These are phyloP conservation scores for Talinum fruticosum DNA, from an alignment of 148 eudicot genomes.

Conservation along the genomic window DNA sequence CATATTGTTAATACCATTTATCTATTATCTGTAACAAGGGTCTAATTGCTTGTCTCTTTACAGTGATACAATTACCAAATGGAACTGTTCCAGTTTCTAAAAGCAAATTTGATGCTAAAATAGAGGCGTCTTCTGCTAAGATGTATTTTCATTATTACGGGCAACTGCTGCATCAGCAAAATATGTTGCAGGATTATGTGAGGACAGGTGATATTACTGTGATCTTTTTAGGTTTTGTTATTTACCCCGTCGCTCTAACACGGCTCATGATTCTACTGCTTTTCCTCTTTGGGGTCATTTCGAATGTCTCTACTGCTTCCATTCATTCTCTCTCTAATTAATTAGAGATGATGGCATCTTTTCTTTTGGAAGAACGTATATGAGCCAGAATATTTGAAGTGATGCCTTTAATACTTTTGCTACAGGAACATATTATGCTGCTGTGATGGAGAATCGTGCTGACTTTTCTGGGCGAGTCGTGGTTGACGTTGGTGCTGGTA, in stretches of 20 bases:
- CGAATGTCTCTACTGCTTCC: not conserved
- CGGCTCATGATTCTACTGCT: no score
- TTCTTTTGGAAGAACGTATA: not conserved
- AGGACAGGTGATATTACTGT: constrained; percentile 72
- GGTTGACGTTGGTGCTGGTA: constrained; percentile 99
- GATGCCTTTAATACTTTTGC: constrained; percentile 5
- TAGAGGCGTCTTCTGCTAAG: constrained; percentile 90
- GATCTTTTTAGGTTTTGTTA: constrained; percentile 9
- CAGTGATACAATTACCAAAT: constrained; percentile 59
- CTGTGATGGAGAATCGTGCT: constrained; percentile 84
- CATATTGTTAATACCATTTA: not conserved
- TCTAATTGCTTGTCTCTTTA: constrained; percentile 26
- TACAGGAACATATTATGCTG: constrained; percentile 93
- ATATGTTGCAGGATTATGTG: constrained; percentile 98
- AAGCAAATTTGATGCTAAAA: constrained; percentile 90
- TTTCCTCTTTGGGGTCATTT: not conserved
- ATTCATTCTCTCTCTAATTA: not conserved
- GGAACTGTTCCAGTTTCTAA: constrained; percentile 47
- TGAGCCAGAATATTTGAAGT: not conserved
- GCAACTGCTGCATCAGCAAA: constrained; percentile 93
- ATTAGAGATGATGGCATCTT: not conserved
- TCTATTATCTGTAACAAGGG: constrained; percentile 6
- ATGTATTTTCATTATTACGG: constrained; percentile 98
- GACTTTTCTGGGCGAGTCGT: constrained; percentile 86
- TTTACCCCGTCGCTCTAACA: no score